Evolutionary conservation across 805 yeast genomes (phyloP).

Genomic region (Groenewaldozyma tartarivorans): DNA sequence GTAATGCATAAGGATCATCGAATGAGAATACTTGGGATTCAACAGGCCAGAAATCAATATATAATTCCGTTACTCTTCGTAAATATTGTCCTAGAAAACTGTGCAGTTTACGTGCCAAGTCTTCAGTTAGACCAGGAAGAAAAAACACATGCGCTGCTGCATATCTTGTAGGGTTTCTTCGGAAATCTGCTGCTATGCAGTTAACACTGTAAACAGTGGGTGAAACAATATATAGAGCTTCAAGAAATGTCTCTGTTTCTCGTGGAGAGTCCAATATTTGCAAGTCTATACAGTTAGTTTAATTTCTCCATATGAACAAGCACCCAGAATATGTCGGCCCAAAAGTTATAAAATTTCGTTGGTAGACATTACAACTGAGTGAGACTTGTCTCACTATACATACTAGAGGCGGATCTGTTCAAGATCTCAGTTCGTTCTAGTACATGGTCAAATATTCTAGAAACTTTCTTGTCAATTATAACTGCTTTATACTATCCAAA

Average conservation of each 20-base stretch:
- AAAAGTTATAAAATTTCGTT: background rate
- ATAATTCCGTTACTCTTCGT: constrained; percentile 31
- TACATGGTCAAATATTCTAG: constrained; percentile 18
- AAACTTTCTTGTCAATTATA: constrained; percentile 22
- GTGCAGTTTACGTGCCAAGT: constrained; percentile 18
- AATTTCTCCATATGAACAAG: background rate
- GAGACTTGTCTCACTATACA: background rate
- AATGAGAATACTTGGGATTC: constrained; percentile 68
- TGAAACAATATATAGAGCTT: constrained; percentile 72
- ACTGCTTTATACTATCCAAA: constrained; percentile 31
- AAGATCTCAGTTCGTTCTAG: constrained; percentile 32
- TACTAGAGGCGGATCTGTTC: constrained; percentile 33
- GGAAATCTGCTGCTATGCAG: constrained; percentile 70
- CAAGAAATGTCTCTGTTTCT: constrained; percentile 52
- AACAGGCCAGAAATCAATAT: constrained; percentile 49
- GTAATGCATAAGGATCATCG: constrained; percentile 50
- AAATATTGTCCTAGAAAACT: constrained; percentile 21
- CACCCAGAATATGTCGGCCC: background rate
- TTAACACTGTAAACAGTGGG: constrained; percentile 59
- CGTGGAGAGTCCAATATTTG: constrained; percentile 44
- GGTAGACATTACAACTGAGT: background rate
- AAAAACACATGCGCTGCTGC: constrained; percentile 64
- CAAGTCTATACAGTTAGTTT: constrained; percentile 7
- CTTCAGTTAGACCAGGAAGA: constrained; percentile 41
- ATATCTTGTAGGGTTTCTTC: constrained; percentile 59